Base-by-base conservation (phyloP, 441 rosid species). In the Euphorbia corollata region DNA sequence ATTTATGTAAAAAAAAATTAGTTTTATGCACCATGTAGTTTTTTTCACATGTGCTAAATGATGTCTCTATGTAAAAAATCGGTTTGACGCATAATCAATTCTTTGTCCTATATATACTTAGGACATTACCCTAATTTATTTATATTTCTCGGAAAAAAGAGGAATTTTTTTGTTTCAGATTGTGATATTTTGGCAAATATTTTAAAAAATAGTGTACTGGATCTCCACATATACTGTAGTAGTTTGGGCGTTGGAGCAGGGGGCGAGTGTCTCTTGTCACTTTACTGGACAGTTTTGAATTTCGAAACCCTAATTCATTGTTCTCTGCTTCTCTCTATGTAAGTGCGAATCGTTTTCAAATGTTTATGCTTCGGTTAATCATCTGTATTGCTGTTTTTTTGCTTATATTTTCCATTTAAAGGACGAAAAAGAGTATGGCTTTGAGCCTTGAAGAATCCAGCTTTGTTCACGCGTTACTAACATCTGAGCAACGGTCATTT, bases 401-500 rank as follows among this genome's bases (percentile, higher is more conserved):
- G 8, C 22, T 3, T 23, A 55, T 0, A 53, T 19, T 18, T 53
- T 20, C 59, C 32, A 4, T 23, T 7, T 53, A 1, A 19, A 55
- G 59, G 59, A 55, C 64, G 47, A 45, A n/a, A 16, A 45, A 30
- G 64, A 65, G 20, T 16, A 76, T 68, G 79, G 64, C 71, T 48
- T 72, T 85, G 85, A 82, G 73, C 70, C 64, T 53, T 15, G 86
- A 82, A 50, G 92, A 84, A 68, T 73, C 82, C 63, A 79, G 64
- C 57, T 4, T 51, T 24, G 15, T 84, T 10, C 56, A 64, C 43
- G 56, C 83, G 56, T 71, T 87, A 18, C 82, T 90, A 61, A 81
- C 82, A 68, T 82, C 82, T 53, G 95, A 87, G 67, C 80, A 82
- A 59, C 82, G 79, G 19, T 82, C 90, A 3, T 70, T 90, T 63